Evolutionary conservation across 768 basidiomycete genomes (phyloP).

Genomic region (Lenzites betulinus): DNA sequence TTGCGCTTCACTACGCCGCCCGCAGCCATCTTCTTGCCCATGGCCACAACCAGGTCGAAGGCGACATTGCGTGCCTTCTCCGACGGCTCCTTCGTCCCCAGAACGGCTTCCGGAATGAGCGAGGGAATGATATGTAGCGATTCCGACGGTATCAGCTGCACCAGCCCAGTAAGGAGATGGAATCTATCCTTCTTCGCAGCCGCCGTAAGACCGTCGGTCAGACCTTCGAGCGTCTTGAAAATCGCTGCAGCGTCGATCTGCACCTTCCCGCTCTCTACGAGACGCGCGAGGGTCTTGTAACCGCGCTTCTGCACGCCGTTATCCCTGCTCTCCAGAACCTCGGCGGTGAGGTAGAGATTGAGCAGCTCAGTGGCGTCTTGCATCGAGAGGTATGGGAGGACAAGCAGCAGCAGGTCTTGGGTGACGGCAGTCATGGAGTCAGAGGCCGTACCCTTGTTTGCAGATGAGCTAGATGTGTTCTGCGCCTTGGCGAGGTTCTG

Average conservation of each 20-base stretch:
- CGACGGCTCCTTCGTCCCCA: conserved; percentile 96
- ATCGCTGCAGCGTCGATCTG: conserved; percentile 55
- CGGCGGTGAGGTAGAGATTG: conserved; percentile 62
- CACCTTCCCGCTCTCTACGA: conserved; percentile 67
- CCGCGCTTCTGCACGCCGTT: conserved; percentile 94
- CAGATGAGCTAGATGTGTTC: conserved; percentile 25
- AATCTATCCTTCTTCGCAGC: conserved; percentile 97
- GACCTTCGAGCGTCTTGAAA: conserved; percentile 64
- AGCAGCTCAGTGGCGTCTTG: conserved; percentile 66
- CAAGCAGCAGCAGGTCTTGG: conserved; percentile 82
- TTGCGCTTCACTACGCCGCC: conserved; percentile 82
- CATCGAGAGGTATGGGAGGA: conserved; percentile 72
- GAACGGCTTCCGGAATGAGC: conserved; percentile 89
- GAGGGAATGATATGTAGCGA: conserved; percentile 84
- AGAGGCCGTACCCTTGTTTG: conserved; percentile 38
- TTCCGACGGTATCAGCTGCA: conserved; percentile 66
- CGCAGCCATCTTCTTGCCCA: conserved; percentile 89
- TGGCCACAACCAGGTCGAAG: conserved; percentile 85
- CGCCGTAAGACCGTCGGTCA: conserved; percentile 64
- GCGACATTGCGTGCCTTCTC: conserved; percentile 88
- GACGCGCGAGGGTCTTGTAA: conserved; percentile 81
- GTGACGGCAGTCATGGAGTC: conserved; percentile 61
- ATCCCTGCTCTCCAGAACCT: conserved; percentile 75
- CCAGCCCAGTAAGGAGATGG: conserved; percentile 66
- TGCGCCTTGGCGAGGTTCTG: conserved; percentile 54